phyloP scores from a whole-genome alignment of 2,329 filamentous ascomycete genomes.

The Alternaria conjuncta region DNA sequence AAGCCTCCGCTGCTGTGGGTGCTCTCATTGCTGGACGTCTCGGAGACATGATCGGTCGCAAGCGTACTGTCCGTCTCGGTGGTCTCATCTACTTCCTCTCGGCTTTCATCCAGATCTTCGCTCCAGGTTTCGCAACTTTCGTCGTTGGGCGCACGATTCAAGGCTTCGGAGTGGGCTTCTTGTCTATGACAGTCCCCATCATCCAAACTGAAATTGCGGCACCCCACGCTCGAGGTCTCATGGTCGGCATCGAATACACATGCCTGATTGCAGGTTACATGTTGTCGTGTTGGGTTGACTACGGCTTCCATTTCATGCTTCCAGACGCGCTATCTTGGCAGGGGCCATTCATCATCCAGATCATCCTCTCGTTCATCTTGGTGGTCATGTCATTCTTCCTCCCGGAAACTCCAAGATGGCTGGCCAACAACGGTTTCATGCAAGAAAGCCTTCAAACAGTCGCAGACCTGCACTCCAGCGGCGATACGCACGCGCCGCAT shows the following conservation, averaged over 20 bases:
- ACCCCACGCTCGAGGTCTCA: slow-evolving; percentile 46
- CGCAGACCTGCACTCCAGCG: slow-evolving; percentile 50
- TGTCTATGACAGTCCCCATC: slow-evolving; percentile 47
- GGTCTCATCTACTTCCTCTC: slow-evolving; percentile 49
- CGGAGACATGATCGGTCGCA: slow-evolving; percentile 47
- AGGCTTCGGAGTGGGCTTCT: slow-evolving; percentile 45
- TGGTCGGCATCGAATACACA: slow-evolving; percentile 51
- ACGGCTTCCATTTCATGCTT: slow-evolving; percentile 48
- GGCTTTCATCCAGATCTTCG: slow-evolving; percentile 49
- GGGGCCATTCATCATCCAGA: slow-evolving; percentile 42
- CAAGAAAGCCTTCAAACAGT: slow-evolving; percentile 50
- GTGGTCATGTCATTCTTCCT: slow-evolving; percentile 47
- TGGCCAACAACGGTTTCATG: slow-evolving; percentile 51
- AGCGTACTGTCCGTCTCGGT: slow-evolving; percentile 47
- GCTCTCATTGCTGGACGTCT: slow-evolving; percentile 45
- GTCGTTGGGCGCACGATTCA: slow-evolving; percentile 45
- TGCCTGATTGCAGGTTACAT: slow-evolving; percentile 49
- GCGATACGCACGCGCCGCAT: slow-evolving; percentile 43
- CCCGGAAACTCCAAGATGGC: slow-evolving; percentile 51
- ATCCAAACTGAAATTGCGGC: slow-evolving; percentile 50
- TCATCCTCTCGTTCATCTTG: slow-evolving; percentile 42
- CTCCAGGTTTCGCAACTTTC: slow-evolving; percentile 44
- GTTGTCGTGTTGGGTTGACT: slow-evolving; percentile 51
- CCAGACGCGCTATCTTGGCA: slow-evolving; percentile 45
- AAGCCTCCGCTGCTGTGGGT: slow-evolving; percentile 46